Evolutionary conservation across 768 basidiomycete genomes (phyloP).

Genomic region (Naematelia aurantialba): DNA sequence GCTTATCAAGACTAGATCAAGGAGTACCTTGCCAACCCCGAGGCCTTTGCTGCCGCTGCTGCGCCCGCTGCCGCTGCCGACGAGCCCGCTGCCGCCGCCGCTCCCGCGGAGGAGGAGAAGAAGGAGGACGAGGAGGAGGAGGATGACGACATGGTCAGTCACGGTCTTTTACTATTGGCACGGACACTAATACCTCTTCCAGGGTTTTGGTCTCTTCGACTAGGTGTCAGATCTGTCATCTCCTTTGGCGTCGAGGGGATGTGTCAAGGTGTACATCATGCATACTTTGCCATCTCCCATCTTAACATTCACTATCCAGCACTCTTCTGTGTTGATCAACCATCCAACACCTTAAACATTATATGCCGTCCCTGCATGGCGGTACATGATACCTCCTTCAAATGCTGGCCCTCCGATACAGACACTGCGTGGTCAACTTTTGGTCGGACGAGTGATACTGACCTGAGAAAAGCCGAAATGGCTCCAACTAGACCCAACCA

Average conservation of each 20-base stretch:
- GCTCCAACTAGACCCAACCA: conserved; percentile 33
- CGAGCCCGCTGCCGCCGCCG: conserved; percentile 55
- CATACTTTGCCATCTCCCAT: not conserved
- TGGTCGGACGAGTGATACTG: conserved; percentile 9
- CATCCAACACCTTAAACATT: not conserved
- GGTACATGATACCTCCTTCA: not conserved
- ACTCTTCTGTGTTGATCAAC: not conserved
- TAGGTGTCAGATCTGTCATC: conserved; percentile 28
- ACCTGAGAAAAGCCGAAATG: conserved; percentile 26
- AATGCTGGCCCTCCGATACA: conserved; percentile 8
- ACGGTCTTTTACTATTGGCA: not conserved
- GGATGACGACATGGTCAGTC: conserved; percentile 41
- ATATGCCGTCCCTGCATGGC: not conserved
- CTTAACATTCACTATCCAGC: not conserved
- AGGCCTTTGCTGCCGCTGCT: conserved; percentile 86
- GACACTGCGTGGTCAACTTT: not conserved
- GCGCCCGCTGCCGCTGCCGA: conserved; percentile 58
- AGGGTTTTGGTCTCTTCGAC: conserved; percentile 52
- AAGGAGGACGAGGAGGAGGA: conserved; percentile 60
- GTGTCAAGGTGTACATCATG: not conserved
- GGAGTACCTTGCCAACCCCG: conserved; percentile 95
- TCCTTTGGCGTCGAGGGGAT: not conserved
- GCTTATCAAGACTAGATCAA: conserved; percentile 62
- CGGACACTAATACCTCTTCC: not conserved
- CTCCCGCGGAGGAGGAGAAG: conserved; percentile 57